phyloP scores from a whole-genome alignment of 768 basidiomycete species.

The Trametes coccinea region DNA sequence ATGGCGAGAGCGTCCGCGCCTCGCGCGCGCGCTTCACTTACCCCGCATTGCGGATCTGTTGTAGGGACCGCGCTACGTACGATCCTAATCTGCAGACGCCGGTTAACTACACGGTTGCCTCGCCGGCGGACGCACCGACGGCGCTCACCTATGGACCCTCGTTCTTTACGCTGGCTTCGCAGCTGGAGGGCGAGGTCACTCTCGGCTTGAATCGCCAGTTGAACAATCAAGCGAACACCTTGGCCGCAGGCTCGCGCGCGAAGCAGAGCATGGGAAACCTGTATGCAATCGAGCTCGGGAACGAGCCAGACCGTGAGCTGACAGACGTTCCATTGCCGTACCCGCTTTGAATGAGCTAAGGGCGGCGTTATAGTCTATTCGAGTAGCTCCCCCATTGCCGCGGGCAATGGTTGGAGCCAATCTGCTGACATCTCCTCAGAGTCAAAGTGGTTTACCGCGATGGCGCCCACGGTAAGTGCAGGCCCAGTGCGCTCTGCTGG shows the following conservation, averaged over 20 bases:
- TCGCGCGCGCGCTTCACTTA: not conserved
- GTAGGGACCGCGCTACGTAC: constrained; percentile 43
- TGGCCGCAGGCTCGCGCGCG: constrained; percentile 35
- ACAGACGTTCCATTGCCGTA: not conserved
- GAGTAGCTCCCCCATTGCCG: constrained; percentile 34
- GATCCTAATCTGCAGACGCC: constrained; percentile 32
- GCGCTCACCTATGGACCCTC: constrained; percentile 35
- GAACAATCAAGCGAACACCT: constrained; percentile 37
- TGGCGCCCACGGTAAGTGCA: constrained; percentile 31
- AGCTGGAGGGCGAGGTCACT: constrained; percentile 37
- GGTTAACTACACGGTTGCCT: constrained; percentile 40
- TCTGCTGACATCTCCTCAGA: constrained; percentile 35
- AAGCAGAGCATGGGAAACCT: constrained; percentile 36
- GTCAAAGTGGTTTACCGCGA: constrained; percentile 35
- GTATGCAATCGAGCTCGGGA: constrained; percentile 39
- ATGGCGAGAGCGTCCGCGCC: no score
- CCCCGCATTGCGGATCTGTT: not conserved
- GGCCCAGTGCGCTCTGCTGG: not conserved
- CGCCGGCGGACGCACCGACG: constrained; percentile 37
- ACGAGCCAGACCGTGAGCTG: constrained; percentile 40
- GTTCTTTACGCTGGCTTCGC: constrained; percentile 34
- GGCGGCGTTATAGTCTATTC: constrained; percentile 29
- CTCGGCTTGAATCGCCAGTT: constrained; percentile 41
- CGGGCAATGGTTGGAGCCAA: constrained; percentile 36
- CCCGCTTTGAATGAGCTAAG: not conserved